A percentile compares a stretch with the other conserved stretches of the same genome.
These are phyloP conservation scores for Stagonosporopsis chrysanthemi DNA, from an alignment of 2,329 filamentous ascomycete genomes.

Conservation along the genomic window DNA sequence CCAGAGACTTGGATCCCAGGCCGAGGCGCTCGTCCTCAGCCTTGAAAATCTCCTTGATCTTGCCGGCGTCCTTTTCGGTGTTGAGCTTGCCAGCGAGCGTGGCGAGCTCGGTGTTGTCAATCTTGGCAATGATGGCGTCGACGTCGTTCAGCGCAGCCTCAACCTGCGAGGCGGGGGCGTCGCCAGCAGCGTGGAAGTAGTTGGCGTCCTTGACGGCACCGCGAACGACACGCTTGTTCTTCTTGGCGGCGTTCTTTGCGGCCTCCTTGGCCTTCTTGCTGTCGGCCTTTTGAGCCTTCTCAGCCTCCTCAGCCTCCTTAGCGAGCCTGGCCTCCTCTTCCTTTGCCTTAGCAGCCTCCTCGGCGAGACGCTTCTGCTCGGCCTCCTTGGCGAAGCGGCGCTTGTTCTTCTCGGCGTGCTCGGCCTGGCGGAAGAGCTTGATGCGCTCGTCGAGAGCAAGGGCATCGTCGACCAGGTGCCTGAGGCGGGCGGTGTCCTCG, in stretches of 20 bases:
- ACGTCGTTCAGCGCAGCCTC: constrained; percentile 85
- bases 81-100: constrained; percentile 81
- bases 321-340: constrained; percentile 80
- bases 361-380: constrained; percentile 83
- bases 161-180: constrained; percentile 78
- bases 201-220: constrained; percentile 95
- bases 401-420: constrained; percentile 95
- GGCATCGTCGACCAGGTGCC: constrained; percentile 87
- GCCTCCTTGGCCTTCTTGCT: constrained; percentile 98
- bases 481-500: constrained; percentile 90
- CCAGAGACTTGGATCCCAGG: constrained; percentile 73
- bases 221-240: constrained; percentile 99
- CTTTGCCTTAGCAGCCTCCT: constrained; percentile 84
- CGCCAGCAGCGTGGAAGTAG: constrained; percentile 78
- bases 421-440: constrained; percentile 94
- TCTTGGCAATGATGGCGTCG: constrained; percentile 84
- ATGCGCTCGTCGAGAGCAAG: constrained; percentile 90
- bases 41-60: constrained; percentile 85
- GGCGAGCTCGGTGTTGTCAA: constrained; percentile 90
- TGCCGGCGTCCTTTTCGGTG: constrained; percentile 76
- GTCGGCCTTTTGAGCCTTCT: constrained; percentile 83
- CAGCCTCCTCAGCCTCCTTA: constrained; percentile 84
- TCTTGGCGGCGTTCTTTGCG: constrained; percentile 98
- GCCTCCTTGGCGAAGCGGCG: constrained; percentile 90
- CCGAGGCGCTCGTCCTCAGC: constrained; percentile 81